A percentile compares a stretch with the other conserved stretches of the same genome.
Conservation (phyloP, 306 rosid genomes). For the Fragaria vesca region DNA sequence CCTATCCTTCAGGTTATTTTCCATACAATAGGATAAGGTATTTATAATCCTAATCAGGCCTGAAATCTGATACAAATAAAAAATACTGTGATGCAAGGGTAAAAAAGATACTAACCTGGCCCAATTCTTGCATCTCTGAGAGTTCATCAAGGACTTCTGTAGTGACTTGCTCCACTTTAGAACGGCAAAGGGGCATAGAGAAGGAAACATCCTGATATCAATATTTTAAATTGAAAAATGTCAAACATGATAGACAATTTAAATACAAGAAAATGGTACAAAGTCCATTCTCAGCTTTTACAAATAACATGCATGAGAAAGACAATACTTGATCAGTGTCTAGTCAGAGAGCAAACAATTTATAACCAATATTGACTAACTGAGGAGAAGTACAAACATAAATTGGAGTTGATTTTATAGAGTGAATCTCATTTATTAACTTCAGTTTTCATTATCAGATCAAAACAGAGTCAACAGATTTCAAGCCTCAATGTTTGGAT, state of each 20-base stretch:
- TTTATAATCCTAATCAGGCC: slow-evolving; percentile 10
- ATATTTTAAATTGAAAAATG: slow-evolving; percentile 20
- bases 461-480: not conserved
- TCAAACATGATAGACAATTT: not conserved
- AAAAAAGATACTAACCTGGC: slow-evolving; percentile 67
- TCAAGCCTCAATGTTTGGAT: not conserved
- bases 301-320: not conserved
- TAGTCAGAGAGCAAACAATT: not conserved
- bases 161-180: slow-evolving; percentile 75
- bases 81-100: slow-evolving; percentile 8
- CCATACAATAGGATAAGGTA: slow-evolving; percentile 11
- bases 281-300: not conserved
- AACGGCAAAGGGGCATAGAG: slow-evolving; percentile 92
- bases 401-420: not conserved
- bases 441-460: not conserved
- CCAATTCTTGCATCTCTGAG: slow-evolving; percentile 84
- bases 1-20: not conserved
- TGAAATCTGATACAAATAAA: slow-evolving; percentile 15
- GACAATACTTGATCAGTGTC: not conserved
- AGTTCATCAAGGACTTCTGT: slow-evolving; percentile 87
- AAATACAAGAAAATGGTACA: not conserved
- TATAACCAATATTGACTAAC: not conserved
- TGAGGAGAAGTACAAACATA: not conserved
- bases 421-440: not conserved
- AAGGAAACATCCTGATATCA: slow-evolving; percentile 66